Evolutionary conservation across 2,329 filamentous ascomycete genomes (phyloP).

Genomic region (Ceratocystis eucalypticola): DNA sequence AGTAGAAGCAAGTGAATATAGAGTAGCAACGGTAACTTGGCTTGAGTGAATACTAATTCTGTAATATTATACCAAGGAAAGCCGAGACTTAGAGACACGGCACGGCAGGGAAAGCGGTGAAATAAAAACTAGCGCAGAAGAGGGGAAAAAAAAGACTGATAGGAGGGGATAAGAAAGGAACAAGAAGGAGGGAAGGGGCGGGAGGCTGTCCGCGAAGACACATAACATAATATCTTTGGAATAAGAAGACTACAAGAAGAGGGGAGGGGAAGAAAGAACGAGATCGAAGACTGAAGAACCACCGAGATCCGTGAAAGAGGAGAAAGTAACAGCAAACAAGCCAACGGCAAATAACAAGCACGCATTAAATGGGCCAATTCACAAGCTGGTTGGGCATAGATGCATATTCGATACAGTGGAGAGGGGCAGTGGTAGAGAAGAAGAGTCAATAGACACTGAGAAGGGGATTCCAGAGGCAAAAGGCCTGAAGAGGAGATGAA

Average conservation of each 20-base stretch:
- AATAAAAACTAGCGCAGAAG: neutral
- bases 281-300: neutral
- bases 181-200: too few relatives aligned
- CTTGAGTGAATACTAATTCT: neutral
- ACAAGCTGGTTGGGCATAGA: constrained; percentile 1
- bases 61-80: neutral
- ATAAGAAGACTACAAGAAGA: neutral
- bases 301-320: neutral
- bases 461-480: neutral
- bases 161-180: too few relatives aligned
- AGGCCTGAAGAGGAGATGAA: neutral
- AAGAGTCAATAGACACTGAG: neutral
- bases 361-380: neutral
- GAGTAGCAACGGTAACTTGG: neutral
- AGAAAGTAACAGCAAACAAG: neutral
- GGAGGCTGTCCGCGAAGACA: too few relatives aligned
- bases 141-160: neutral
- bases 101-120: neutral
- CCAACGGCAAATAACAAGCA: neutral
- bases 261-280: constrained; percentile 1
- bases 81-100: neutral
- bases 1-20: neutral
- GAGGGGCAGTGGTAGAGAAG: neutral
- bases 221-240: too few relatives aligned
- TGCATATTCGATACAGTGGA: constrained; percentile 6